A percentile compares a stretch with the other conserved stretches of the same genome.
These are phyloP conservation scores for Ceratobasidium sp. DNA, from an alignment of 1,284 basidiomycete species.

Conservation along the genomic window DNA sequence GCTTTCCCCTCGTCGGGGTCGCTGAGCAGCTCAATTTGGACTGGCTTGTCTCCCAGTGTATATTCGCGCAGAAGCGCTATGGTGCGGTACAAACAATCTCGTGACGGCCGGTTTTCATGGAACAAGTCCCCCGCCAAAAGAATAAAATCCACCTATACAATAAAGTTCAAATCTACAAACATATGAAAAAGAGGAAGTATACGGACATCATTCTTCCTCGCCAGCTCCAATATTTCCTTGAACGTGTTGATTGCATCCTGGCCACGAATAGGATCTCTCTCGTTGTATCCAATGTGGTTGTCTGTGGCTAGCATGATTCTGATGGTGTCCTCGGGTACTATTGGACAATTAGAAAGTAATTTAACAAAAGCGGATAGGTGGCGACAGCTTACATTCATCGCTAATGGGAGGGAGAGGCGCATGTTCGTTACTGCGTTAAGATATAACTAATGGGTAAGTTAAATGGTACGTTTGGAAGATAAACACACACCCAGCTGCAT, in stretches of 20 bases:
- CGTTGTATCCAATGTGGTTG: constrained; percentile 96
- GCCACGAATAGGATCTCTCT: constrained; percentile 94
- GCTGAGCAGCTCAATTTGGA: constrained; percentile 91
- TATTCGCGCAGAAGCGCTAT: constrained; percentile 93
- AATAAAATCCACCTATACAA: constrained; percentile 87
- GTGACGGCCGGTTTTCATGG: constrained; percentile 96
- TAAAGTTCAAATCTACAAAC: constrained; percentile 11
- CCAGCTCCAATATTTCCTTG: constrained; percentile 91
- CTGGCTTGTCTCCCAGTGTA: constrained; percentile 88
- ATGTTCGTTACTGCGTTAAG: constrained; percentile 6
- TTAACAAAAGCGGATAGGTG: not conserved
- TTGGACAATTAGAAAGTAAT: not conserved
- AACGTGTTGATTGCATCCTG: constrained; percentile 97
- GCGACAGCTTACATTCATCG: constrained; percentile 38
- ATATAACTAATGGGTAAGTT: not conserved
- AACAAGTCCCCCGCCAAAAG: constrained; percentile 96
- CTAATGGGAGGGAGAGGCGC: constrained; percentile 33
- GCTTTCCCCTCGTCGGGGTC: constrained; percentile 92
- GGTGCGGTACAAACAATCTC: constrained; percentile 89
- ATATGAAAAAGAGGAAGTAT: constrained; percentile 7
- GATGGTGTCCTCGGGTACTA: constrained; percentile 72
- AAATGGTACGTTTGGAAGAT: not conserved
- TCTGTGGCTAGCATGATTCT: constrained; percentile 92
- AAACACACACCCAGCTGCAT: not conserved
- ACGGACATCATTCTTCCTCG: constrained; percentile 86